phyloP scores from a whole-genome alignment of 106 monocot genomes.

The Hemerocallis citrina region DNA sequence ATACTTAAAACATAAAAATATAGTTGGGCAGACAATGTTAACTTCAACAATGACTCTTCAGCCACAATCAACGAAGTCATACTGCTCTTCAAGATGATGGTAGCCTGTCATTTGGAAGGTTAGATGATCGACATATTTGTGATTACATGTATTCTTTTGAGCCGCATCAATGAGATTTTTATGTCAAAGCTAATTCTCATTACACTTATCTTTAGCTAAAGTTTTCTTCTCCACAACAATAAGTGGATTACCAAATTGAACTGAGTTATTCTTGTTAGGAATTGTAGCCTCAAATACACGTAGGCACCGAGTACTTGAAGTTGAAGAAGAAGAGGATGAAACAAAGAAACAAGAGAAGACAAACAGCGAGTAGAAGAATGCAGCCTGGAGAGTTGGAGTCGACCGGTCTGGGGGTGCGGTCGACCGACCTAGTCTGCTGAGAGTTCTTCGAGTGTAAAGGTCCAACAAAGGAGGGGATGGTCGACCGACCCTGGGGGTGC shows the following conservation, averaged over 20 bases:
- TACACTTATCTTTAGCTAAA: neutral
- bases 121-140: slow-evolving; percentile 5
- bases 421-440: too few relatives aligned
- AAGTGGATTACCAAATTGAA: slow-evolving; percentile 6
- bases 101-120: slow-evolving; percentile 87
- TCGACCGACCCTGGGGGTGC: too few relatives aligned
- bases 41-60: slow-evolving; percentile 57
- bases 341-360: too few relatives aligned
- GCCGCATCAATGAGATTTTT: neutral
- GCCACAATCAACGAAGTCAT: slow-evolving; percentile 19
- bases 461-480: too few relatives aligned
- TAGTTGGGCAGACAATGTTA: slow-evolving; percentile 70
- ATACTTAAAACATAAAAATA: slow-evolving; percentile 54
- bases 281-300: too few relatives aligned
- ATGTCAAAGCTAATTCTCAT: neutral
- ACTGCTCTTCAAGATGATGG: slow-evolving; percentile 23
- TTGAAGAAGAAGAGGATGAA: too few relatives aligned
- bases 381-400: too few relatives aligned
- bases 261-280: slow-evolving; percentile 7
- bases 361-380: too few relatives aligned
- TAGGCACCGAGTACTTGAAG: too few relatives aligned
- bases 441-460: too few relatives aligned
- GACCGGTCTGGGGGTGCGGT: too few relatives aligned
- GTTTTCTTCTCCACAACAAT: neutral
- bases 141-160: neutral